Base-by-base conservation (phyloP, 2,329 filamentous ascomycete genomes). In the Pseudogymnoascus sp. region DNA sequence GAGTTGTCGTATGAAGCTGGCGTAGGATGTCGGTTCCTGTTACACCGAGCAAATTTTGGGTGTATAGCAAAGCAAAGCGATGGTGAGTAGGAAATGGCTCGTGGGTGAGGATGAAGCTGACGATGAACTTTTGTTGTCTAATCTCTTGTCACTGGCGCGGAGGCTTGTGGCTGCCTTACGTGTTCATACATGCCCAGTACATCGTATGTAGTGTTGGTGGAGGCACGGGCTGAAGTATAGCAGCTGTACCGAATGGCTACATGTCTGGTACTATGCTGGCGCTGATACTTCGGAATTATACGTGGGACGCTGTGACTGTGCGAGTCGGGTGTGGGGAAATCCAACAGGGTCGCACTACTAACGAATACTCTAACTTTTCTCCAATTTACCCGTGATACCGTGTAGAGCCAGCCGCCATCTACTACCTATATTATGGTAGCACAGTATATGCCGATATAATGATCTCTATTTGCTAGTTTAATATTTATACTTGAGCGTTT, bases 101-200 rank as follows among this genome's bases (percentile, higher is more conserved):
- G 45, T 16, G n/a, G 45, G 25, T 16, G 45, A 30, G 19, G 25
- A 19, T 19, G 45, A 33, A 55, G 45, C 25, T 14, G 45, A 55
- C 45, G 45, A 55, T 55, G 45, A 55, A 55, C 11, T 33, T 19
- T 25, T 30, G 9, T 55, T n/a, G 23, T 55, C 25, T 55, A 55
- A 55, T 55, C 33, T 55, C n/a, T 55, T 30, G 45, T 30, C 45
- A 25, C 25, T 55, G 45, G 45, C 45, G n/a, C 45, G n/a, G 45
- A 33, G 45, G 45, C 25, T 55, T n/a, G 25, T 55, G 45, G 16
- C 45, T 55, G 12, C 45, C 45, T 33, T 55, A 19, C 45, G 45
- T 55, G 45, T 55, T 33, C 45, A 55, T 55, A 33, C 45, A 55
- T 55, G n/a, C 0, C 0, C 4, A 30, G 25, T 55, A 55, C 45